phyloP scores from a whole-genome alignment of 1,284 basidiomycete genomes.

The Sporisorium scitamineum region DNA sequence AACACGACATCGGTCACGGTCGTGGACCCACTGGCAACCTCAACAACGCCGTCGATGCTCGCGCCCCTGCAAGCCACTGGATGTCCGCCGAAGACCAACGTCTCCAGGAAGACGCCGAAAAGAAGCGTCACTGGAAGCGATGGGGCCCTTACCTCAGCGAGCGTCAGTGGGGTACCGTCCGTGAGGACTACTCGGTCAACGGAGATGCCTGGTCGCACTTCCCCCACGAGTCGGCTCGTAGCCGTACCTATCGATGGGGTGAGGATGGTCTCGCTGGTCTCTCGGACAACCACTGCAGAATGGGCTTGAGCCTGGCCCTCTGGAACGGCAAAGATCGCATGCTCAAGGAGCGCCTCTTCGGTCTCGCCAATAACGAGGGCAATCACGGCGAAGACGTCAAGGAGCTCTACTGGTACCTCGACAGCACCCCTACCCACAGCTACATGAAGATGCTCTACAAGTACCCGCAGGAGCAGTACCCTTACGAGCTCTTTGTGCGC shows the following conservation, averaged over 20 bases:
- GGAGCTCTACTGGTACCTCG: conserved; percentile 97
- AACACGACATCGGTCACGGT: conserved; percentile 47
- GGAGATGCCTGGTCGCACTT: conserved; percentile 99
- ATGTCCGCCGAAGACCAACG: conserved; percentile 68
- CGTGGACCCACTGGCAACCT: conserved; percentile 51
- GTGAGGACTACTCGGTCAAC: conserved; percentile 95
- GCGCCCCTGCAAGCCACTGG: conserved; percentile 44
- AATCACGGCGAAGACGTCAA: conserved; percentile 99
- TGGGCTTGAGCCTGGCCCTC: conserved; percentile 88
- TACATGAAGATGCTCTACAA: conserved; percentile 99
- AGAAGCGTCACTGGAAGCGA: conserved; percentile 89
- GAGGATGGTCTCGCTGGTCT: conserved; percentile 97
- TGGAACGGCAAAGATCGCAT: conserved; percentile 97
- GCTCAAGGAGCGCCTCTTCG: conserved; percentile 95
- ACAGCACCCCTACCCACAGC: conserved; percentile 96
- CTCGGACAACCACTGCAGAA: conserved; percentile 92
- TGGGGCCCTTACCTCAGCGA: conserved; percentile 98
- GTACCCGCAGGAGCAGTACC: conserved; percentile 90
- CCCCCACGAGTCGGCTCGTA: conserved; percentile 92
- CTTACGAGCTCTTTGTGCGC: conserved; percentile 90
- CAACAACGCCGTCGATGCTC: conserved; percentile 45
- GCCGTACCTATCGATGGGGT: conserved; percentile 96
- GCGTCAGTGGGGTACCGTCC: conserved; percentile 97
- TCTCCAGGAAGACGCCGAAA: conserved; percentile 76
- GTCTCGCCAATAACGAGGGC: conserved; percentile 90